Conservation (phyloP, 2,329 filamentous ascomycete genomes). For the Keithomyces neogunnii region DNA sequence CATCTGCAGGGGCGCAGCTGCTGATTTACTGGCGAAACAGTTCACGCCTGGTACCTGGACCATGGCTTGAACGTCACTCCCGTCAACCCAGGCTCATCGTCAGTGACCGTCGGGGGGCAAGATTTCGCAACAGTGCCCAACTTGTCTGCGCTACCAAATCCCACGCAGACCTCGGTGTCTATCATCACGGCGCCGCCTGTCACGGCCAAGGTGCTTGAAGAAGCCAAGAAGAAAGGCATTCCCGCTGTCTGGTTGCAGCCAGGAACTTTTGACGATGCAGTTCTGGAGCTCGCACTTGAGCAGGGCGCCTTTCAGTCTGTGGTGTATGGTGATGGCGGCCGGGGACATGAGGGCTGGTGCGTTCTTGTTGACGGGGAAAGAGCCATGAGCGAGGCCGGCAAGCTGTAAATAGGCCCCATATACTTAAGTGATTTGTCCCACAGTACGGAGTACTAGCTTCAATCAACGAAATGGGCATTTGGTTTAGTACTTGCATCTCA, state of each 20-base stretch:
- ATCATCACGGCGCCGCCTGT: conserved; percentile 80
- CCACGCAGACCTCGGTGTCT: conserved; percentile 65
- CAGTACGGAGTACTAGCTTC: too few relatives aligned
- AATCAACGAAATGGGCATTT: too few relatives aligned
- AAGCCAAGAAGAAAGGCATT: conserved; percentile 68
- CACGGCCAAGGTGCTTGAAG: conserved; percentile 64
- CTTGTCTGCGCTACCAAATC: conserved; percentile 56
- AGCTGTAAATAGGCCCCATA: conserved; percentile 26
- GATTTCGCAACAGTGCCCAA: conserved; percentile 57
- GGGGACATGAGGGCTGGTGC: conserved; percentile 72
- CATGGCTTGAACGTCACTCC: conserved; percentile 72
- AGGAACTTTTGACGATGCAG: conserved; percentile 72
- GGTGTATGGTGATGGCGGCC: conserved; percentile 55
- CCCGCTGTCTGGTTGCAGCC: conserved; percentile 83
- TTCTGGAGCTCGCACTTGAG: conserved; percentile 57
- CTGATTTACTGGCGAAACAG: conserved; percentile 33
- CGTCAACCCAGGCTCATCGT: conserved; percentile 65
- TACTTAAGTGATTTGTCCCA: too few relatives aligned
- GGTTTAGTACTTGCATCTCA: too few relatives aligned
- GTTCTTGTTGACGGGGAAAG: conserved; percentile 75
- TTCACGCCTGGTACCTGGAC: conserved; percentile 81
- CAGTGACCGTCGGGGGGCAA: conserved; percentile 51
- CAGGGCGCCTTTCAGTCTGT: conserved; percentile 59
- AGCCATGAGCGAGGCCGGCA: conserved; percentile 48
- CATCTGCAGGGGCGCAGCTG: background rate